Evolutionary conservation across 768 basidiomycete genomes (phyloP), one percentile per base, ranked within the genome.

Genomic region (Nevesoporus exiguus): DNA sequence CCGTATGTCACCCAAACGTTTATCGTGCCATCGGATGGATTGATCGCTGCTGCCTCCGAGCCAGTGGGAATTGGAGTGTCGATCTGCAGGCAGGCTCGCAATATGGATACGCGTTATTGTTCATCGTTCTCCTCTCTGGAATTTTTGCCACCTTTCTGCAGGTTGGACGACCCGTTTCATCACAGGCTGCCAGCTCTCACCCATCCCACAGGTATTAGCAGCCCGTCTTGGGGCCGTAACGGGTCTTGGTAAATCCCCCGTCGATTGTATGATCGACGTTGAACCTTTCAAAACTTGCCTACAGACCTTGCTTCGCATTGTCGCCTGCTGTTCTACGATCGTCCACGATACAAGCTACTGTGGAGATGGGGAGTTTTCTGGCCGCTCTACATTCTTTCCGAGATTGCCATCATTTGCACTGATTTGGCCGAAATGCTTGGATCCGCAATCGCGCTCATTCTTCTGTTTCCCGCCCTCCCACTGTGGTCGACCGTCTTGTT

Each of bases 1-100:
- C 90, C 90, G 84, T 90, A 61, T 66, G 86, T 76, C 17, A 8
- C 52, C 13, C 15, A 24, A 15, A 25, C 30, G n/a, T 31, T 49
- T n/a, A 49, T 17, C 42, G 29, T 43, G 5, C 19, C 34, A 50
- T 33, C 42, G 19, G 21, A 15, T 47, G 15, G 11, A 11, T 41
- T 58, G 36, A 54, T 43, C 34, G 39, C 40, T 25, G 43, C 30
- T 33, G 30, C 36, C 27, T 24, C n/a, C n/a, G n/a, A n/a, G n/a
- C n/a, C 50, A 87, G 86, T 19, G 90, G 92, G 27, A 95, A 94
- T 64, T 93, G 92, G 93, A 83, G 87, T 17, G 92, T 93, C 15
- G 93, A 94, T 72, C 74, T 95, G 8, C 86, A 90, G 70, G 93
- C 93, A 1, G 93, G 93, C 10, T 88, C 88, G 19, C 69, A 84